Evolutionary conservation across 2,329 filamentous ascomycete species (phyloP), one percentile per base, ranked within the genome.

Genomic region (Amylocarpus encephaloides): DNA sequence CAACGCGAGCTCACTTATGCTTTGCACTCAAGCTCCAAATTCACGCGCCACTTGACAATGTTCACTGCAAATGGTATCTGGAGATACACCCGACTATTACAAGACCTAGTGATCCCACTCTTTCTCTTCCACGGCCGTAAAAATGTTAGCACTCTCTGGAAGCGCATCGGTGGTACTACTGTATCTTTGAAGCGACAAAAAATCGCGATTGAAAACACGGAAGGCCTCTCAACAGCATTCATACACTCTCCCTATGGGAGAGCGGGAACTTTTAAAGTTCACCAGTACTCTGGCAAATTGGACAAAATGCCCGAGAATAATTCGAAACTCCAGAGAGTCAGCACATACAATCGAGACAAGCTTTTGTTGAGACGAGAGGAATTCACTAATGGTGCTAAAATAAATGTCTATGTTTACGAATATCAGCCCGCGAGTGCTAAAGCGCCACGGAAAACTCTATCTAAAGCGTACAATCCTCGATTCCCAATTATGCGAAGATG

Each of bases 331-430:
- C 69, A 69, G 18, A 67, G 68, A 11, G 64, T 77, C 50, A 75
- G 71, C 48, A 72, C 68, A 2, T 80, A 78, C 60, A 69, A 68
- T 6, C 67, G 68, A 46, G 66, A 72, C 2, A 71, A 77, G 64
- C 59, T 70, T 7, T 68, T 79, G 69, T 41, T 57, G n/a, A 40
- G 46, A 10, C 44, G 57, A 34, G 55, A 54, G 34, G 56, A 63
- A 12, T 52, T 57, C 26, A 52, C 48, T 7, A 67, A 68, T 5
- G 68, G 68, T 9, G 64, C 70, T 29, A 61, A 66, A 33, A 51
- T 64, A 50, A 76, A 75, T 48, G 69, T 73, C 45, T 79, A 71
- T 51, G 65, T 68, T n/a, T 79, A 78, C 52, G 74, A 78, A 18
- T 73, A 73, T 38, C 60, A 61, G 62, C 65, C 60, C 62, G 62